Evolutionary conservation across 139 green algal genomes (phyloP), one percentile per base, ranked within the genome.

Genomic region (Axilococcus clingmanii): DNA sequence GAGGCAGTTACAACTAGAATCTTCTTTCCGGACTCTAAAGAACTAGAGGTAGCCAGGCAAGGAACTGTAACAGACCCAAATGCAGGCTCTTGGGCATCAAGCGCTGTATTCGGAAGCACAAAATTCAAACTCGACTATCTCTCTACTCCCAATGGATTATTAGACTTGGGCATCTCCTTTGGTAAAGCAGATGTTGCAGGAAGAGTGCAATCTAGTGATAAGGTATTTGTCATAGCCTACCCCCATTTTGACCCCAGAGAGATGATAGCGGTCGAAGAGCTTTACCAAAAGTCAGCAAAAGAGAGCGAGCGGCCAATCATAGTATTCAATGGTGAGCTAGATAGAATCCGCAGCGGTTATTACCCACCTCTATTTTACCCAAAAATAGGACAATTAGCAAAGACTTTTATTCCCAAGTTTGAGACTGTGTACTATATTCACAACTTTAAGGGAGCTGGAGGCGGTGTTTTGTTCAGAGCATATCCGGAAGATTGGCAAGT

Each of bases 321-420:
- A 33, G 73, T 91, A 1, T 94, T 94, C 63, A 95, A 95, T 54
- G 83, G 72, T 5, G 85, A 94, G 68, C 63, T 94, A 19, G 85
- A 94, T 48, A 63, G 86, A 2, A 72, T 94, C 8, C 58, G 74
- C 14, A 55, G 42, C 12, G 68, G 75, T 22, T 88, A 93, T 58
- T 92, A 94, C 55, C 74, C 83, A 2, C 14, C 69, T 3, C 40
- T 94, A 2, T 84, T 89, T 47, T 94, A 88, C 58, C 81, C 79
- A 2, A 87, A 93, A 51, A 67, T 94, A 25, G 70, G 43, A 12
- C 31, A 46, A 37, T 27, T 69, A 12, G 40, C 49, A 24, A 63
- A 59, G 12, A 30, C 48, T 0, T 38, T 89, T 30, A 25, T 94
- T 3, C 83, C 84, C 0, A 4, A 63, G 1, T 76, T 82, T 23